These are phyloP conservation scores for Sabuloglossum arenarium DNA, from an alignment of 495 filamentous ascomycete genomes.

Conservation along the genomic window DNA sequence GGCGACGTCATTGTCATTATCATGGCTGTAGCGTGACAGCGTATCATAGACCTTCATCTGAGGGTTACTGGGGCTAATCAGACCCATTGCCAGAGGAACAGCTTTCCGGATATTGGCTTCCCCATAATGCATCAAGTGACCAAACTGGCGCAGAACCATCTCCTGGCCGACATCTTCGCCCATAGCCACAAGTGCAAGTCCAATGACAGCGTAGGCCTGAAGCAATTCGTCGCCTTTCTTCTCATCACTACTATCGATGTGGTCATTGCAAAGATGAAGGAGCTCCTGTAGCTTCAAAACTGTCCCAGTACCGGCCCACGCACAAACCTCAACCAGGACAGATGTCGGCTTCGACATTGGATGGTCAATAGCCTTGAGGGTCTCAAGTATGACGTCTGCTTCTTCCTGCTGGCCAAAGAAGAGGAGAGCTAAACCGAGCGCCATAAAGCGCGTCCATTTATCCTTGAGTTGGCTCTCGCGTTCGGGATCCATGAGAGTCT, in stretches of 20 bases:
- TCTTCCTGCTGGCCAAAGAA: constrained; percentile 96
- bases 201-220: constrained; percentile 89
- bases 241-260: constrained; percentile 81
- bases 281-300: constrained; percentile 93
- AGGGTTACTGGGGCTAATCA: constrained; percentile 90
- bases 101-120: constrained; percentile 91
- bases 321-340: constrained; percentile 84
- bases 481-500: constrained; percentile 79
- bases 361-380: constrained; percentile 85
- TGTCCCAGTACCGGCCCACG: constrained; percentile 92
- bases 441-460: constrained; percentile 96
- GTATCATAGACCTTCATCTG: constrained; percentile 99
- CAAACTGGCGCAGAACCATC: constrained; percentile 94
- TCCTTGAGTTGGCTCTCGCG: constrained; percentile 72
- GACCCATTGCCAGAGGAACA: constrained; percentile 91
- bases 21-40: constrained; percentile 91
- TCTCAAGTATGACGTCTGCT: constrained; percentile 86
- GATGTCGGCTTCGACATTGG: constrained; percentile 82
- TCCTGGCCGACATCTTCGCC: constrained; percentile 96
- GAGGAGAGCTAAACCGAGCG: constrained; percentile 77
- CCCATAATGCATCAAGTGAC: constrained; percentile 98
- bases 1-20: constrained; percentile 96
- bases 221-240: constrained; percentile 86
- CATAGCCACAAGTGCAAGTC: constrained; percentile 88
- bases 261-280: constrained; percentile 90